Percentiles rank a stretch among this genome's conserved stretches.
phyloP scores from a whole-genome alignment of 441 rosid genomes.

The Sinapis alba region DNA sequence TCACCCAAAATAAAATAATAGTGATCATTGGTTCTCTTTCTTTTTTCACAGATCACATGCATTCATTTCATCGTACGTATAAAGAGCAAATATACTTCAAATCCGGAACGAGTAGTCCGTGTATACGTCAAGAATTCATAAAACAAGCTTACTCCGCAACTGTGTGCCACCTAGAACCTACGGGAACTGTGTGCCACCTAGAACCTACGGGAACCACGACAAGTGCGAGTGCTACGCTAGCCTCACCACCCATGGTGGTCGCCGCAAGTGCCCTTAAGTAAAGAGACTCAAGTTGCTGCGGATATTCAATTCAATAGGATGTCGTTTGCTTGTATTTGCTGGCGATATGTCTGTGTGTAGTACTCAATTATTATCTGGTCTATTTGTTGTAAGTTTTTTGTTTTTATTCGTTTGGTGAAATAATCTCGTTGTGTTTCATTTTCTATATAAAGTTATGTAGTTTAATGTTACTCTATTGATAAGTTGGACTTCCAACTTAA shows the following conservation, averaged over 20 bases:
- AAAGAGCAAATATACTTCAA: conserved; percentile 12
- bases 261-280: no score
- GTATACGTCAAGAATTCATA: background rate
- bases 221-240: conserved; percentile 42
- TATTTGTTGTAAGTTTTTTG: conserved; percentile 16
- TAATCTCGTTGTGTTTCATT: conserved; percentile 7
- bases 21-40: background rate
- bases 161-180: conserved; percentile 71
- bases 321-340: conserved; percentile 19
- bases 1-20: background rate
- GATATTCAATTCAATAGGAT: no score
- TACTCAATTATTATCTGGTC: background rate
- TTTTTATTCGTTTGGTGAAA: background rate
- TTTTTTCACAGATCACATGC: background rate
- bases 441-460: conserved; percentile 12
- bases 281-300: background rate
- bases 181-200: conserved; percentile 69
- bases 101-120: background rate
- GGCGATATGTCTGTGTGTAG: background rate
- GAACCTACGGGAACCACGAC: conserved; percentile 66
- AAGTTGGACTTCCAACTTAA: no score
- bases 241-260: no score
- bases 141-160: background rate
- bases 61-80: conserved; percentile 4
- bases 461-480: no score